Conservation (phyloP, 108 stramenopile genomes). For the Epithemia pelagica region DNA sequence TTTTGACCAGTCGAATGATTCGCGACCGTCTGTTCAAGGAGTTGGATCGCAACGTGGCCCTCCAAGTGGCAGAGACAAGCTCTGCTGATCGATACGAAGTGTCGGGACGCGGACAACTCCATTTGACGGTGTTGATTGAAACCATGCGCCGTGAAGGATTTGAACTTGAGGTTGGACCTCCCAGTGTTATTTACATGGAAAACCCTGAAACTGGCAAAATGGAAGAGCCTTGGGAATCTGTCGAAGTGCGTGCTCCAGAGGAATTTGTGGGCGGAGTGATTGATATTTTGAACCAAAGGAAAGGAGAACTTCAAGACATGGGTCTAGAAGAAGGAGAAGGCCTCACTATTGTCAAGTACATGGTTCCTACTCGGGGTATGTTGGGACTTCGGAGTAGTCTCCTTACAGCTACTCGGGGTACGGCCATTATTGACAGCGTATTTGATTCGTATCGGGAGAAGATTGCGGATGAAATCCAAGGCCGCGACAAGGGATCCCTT, state of each 20-base stretch:
- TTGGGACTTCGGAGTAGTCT: conserved; percentile 90
- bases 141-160: conserved; percentile 99
- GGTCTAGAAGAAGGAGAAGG: conserved; percentile 82
- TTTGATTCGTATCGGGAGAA: conserved; percentile 90
- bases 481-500: conserved; percentile 92
- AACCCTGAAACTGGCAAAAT: conserved; percentile 86
- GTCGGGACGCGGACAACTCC: conserved; percentile 96
- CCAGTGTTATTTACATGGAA: conserved; percentile 87
- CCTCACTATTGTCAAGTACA: conserved; percentile 84
- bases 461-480: conserved; percentile 82
- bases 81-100: conserved; percentile 94
- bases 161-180: conserved; percentile 96
- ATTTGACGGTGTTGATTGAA: conserved; percentile 98
- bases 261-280: conserved; percentile 90
- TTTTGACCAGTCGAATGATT: conserved; percentile 94
- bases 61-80: conserved; percentile 88
- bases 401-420: conserved; percentile 90
- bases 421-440: conserved; percentile 91
- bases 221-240: conserved; percentile 93
- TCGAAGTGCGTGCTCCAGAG: conserved; percentile 93
- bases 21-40: conserved; percentile 96
- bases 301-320: conserved; percentile 95
- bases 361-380: conserved; percentile 98
- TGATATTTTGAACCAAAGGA: conserved; percentile 87
- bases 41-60: conserved; percentile 93